A percentile compares a stretch with the other conserved stretches of the same genome.
phyloP scores from a whole-genome alignment of 331 rosid species.

The Spiraea crenata region DNA sequence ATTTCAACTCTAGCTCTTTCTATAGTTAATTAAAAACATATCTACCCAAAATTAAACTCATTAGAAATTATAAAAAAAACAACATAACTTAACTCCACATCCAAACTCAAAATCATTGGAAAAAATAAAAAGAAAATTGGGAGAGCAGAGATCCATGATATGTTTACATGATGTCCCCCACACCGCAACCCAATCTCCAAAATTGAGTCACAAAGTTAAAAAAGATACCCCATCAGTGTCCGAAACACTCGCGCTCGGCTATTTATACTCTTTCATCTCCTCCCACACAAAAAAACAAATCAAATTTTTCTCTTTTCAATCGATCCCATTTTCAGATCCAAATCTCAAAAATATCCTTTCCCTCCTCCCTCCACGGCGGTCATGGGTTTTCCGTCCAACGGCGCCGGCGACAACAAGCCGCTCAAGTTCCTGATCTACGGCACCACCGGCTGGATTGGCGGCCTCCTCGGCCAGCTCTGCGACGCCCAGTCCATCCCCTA shows the following conservation, averaged over 20 bases:
- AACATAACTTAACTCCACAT: no score
- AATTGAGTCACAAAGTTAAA: background rate
- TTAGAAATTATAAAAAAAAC: no score
- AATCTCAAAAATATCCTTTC: background rate
- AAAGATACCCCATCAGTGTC: background rate
- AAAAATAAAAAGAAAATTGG: no score
- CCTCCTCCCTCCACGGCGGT: background rate
- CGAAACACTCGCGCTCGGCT: background rate
- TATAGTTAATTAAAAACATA: no score
- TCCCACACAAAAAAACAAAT: background rate
- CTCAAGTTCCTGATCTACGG: conserved; percentile 78
- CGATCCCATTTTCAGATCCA: conserved; percentile 11
- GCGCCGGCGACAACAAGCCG: conserved; percentile 27
- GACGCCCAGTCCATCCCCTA: conserved; percentile 45
- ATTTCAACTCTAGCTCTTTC: no score
- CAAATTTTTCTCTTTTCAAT: background rate
- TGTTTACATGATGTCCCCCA: background rate
- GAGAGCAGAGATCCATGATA: background rate
- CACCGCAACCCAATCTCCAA: background rate
- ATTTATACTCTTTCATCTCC: no score
- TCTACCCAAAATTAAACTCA: no score
- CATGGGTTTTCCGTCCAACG: conserved; percentile 66
- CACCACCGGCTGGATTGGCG: conserved; percentile 87
- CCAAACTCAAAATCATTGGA: no score
- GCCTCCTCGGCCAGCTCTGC: conserved; percentile 67